These are phyloP conservation scores for Penicillium sp. DNA, from an alignment of 2,329 filamentous ascomycete genomes.

Conservation along the genomic window DNA sequence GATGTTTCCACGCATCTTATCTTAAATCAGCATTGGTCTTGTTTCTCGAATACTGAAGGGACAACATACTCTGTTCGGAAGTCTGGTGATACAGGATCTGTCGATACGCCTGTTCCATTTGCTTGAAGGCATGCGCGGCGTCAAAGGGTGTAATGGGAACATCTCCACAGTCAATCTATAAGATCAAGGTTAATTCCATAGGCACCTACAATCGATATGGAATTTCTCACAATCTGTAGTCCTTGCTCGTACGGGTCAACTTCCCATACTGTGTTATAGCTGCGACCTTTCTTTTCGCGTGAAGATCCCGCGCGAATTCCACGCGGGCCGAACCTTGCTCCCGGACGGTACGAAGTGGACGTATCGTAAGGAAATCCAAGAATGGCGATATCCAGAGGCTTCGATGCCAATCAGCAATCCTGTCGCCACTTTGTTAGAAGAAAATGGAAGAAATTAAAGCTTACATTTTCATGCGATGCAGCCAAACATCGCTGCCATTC, in stretches of 20 bases:
- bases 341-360: constrained; percentile 23
- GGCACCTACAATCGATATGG: too few relatives aligned
- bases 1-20: constrained; percentile 22
- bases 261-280: too few relatives aligned
- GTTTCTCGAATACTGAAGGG: constrained; percentile 24
- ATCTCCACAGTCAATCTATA: constrained; percentile 51
- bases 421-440: too few relatives aligned
- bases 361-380: constrained; percentile 8
- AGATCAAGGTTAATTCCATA: constrained; percentile 39
- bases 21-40: not conserved
- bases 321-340: constrained; percentile 34
- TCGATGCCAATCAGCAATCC: too few relatives aligned
- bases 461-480: too few relatives aligned
- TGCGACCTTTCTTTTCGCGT: constrained; percentile 20
- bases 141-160: constrained; percentile 46
- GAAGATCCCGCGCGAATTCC: constrained; percentile 30
- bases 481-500: too few relatives aligned
- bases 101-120: constrained; percentile 47
- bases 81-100: constrained; percentile 20
- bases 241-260: constrained; percentile 31
- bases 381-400: constrained; percentile 1
- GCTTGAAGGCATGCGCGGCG: constrained; percentile 47
- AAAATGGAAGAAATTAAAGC: too few relatives aligned
- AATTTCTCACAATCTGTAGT: constrained; percentile 43
- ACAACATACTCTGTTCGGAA: constrained; percentile 40